Conservation (phyloP, 192 early-diverging fungal genomes). For the Coemansia sp. region DNA sequence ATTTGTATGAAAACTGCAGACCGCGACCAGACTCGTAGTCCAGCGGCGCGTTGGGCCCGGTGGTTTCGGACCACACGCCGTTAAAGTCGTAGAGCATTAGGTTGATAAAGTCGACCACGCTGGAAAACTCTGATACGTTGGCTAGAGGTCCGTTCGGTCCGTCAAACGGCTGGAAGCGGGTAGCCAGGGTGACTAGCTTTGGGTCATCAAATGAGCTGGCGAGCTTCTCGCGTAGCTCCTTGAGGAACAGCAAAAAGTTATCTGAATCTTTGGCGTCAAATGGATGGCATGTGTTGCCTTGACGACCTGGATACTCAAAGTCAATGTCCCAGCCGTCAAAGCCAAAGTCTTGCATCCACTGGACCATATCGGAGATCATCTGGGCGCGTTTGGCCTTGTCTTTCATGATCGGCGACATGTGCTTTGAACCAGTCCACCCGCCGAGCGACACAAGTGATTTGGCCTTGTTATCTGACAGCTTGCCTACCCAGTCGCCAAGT, state of each 20-base stretch:
- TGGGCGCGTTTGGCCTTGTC: conserved; percentile 34
- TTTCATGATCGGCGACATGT: conserved; percentile 57
- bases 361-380: conserved; percentile 55
- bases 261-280: conserved; percentile 56
- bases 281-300: conserved; percentile 42
- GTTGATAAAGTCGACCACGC: conserved; percentile 62
- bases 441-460: conserved; percentile 66
- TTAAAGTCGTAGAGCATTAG: conserved; percentile 69
- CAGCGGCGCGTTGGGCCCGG: conserved; percentile 64
- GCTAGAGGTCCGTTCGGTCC: conserved; percentile 48
- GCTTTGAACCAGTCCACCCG: conserved; percentile 66
- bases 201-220: conserved; percentile 36
- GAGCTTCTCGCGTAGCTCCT: conserved; percentile 56
- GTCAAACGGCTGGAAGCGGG: conserved; percentile 61
- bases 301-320: conserved; percentile 68
- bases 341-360: conserved; percentile 52
- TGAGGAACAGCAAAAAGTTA: conserved; percentile 61
- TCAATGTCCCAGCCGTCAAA: conserved; percentile 77
- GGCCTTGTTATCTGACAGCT: conserved; percentile 44
- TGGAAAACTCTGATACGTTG: conserved; percentile 60
- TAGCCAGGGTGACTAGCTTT: conserved; percentile 65
- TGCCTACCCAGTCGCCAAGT: conserved; percentile 46
- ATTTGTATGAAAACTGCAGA: conserved; percentile 37
- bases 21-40: conserved; percentile 31
- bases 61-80: conserved; percentile 60